Conservation (phyloP, 148 eudicot genomes). For the Nyssa sinensis region DNA sequence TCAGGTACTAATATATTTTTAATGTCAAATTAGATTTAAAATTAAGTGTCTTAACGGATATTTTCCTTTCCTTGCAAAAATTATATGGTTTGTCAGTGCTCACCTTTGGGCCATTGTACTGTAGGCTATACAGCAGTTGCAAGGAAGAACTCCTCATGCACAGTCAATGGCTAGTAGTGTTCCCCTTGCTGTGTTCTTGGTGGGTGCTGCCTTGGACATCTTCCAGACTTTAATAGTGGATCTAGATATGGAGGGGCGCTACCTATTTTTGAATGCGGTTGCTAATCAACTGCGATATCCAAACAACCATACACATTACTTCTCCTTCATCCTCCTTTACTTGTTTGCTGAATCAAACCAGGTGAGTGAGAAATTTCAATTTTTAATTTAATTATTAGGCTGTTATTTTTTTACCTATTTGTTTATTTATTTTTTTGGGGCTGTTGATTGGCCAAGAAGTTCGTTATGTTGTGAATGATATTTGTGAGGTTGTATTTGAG, state of each 20-base stretch:
- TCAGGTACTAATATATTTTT: too few relatives aligned
- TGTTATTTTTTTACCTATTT: not conserved
- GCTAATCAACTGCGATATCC: slow-evolving; percentile 97
- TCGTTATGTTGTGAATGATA: not conserved
- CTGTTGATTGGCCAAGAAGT: not conserved
- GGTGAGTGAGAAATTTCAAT: slow-evolving; percentile 31
- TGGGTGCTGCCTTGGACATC: slow-evolving; percentile 68
- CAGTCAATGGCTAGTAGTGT: slow-evolving; percentile 52
- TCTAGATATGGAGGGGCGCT: slow-evolving; percentile 90
- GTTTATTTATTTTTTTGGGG: too few relatives aligned
- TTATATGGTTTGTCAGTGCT: not conserved
- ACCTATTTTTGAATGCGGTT: slow-evolving; percentile 82
- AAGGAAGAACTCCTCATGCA: slow-evolving; percentile 59
- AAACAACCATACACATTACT: slow-evolving; percentile 88
- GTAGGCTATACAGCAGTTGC: slow-evolving; percentile 89
- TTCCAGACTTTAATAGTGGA: slow-evolving; percentile 69
- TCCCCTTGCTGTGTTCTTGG: slow-evolving; percentile 39
- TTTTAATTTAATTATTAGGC: not conserved
- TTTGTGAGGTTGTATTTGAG: not conserved
- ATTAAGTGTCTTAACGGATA: not conserved
- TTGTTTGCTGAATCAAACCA: slow-evolving; percentile 75
- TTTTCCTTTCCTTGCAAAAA: not conserved
- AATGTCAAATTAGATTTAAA: too few relatives aligned
- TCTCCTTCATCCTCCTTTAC: slow-evolving; percentile 74
- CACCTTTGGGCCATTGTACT: slow-evolving; percentile 7